A percentile compares a stretch with the other conserved stretches of the same genome.
Conservation (phyloP, 164 flowering plant genomes). For the Annona cherimola region DNA sequence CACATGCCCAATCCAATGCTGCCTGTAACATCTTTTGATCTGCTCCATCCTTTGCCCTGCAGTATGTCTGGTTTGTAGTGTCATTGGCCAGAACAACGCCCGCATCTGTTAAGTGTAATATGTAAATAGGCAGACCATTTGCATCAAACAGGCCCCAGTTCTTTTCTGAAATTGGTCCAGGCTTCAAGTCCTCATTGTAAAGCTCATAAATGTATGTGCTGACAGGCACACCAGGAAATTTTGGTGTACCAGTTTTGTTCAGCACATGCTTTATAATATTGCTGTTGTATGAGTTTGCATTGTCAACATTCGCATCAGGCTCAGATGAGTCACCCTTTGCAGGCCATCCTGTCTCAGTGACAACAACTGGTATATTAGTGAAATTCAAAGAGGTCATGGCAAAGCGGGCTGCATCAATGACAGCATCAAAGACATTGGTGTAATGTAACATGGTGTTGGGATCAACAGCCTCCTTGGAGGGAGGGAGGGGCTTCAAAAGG, state of each 20-base stretch:
- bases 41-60: constrained; percentile 58
- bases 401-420: constrained; percentile 79
- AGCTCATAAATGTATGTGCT: constrained; percentile 89
- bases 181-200: constrained; percentile 73
- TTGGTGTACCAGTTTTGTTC: constrained; percentile 85
- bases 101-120: constrained; percentile 58
- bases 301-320: constrained; percentile 64
- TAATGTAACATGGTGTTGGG: constrained; percentile 79
- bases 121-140: constrained; percentile 60
- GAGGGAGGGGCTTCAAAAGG: constrained; percentile 69
- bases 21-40: constrained; percentile 84
- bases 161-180: constrained; percentile 72
- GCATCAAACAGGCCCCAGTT: constrained; percentile 89
- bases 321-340: constrained; percentile 69
- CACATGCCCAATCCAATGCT: constrained; percentile 93
- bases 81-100: constrained; percentile 80
- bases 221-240: constrained; percentile 71
- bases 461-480: constrained; percentile 87
- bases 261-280: constrained; percentile 72
- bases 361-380: constrained; percentile 64
- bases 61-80: constrained; percentile 78
- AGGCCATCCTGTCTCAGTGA: constrained; percentile 87
- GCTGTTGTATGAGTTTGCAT: constrained; percentile 83
- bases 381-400: constrained; percentile 69
- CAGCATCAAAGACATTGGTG: constrained; percentile 84